Base-by-base conservation (phyloP, 2,329 filamentous ascomycete species). In the Acrocalymma vagum region DNA sequence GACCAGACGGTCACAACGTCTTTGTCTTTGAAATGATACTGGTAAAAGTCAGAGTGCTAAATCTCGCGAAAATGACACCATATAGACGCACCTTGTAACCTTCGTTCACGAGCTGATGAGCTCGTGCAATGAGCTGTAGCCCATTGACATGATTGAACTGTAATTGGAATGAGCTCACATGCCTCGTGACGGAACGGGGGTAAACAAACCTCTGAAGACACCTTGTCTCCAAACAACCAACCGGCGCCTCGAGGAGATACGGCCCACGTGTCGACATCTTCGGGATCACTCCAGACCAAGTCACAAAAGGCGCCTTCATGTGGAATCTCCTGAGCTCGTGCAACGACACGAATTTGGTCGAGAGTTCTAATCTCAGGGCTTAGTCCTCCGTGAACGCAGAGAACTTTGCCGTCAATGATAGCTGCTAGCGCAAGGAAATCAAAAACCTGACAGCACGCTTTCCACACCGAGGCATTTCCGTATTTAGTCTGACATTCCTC, bases 301-400 rank as follows among this genome's bases (percentile, higher is more conserved):
- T 99, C 94, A 70, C 94, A 99, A 86, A 99, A 97, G 38, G 94
- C 92, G 9, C 94, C 94, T 70, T 99, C 94, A 66, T 99, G 94
- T 15, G 94, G 94, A 29, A 99, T 95, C 73, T 99, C 94, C 74
- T 99, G 94, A 10, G 86, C 86, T 62, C 86, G 76, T 32, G 86
- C 86, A 33, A 89, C 85, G 5, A 65, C 62, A 30, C 86, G 80
- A 65, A 96, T 96, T 51, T 95, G 87, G 72, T 97, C 94, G 41
- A 99, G 81, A 21, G 90, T 90, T 59, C 93, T 81, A 71, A 99
- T 97, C 74, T 99, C 95, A n/a, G 94, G 94, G 48, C 90, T 95
- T 51, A 99, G 81, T 56, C 94, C 94, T 60, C 94, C 94, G 79
- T 99, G 94, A 45, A 99, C 86, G 75, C 94, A 99, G 76, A 99